Conservation (phyloP, 495 filamentous ascomycete species). For the Staphylotrichum tortipilum region DNA sequence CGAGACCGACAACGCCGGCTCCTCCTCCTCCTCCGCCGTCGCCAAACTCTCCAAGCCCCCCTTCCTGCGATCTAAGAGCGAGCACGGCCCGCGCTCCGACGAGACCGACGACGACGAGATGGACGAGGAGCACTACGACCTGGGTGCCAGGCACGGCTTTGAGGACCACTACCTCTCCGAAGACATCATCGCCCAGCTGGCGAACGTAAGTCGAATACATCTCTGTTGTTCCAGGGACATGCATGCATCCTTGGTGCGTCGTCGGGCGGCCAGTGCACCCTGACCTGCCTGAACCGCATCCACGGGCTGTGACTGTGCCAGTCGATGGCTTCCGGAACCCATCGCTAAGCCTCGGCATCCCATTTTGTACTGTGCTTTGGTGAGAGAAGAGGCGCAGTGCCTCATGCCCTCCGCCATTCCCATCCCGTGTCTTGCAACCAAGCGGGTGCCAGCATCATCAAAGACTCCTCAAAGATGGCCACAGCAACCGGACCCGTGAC, state of each 20-base stretch:
- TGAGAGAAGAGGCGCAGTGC: no score
- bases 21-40: no score
- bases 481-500: not conserved
- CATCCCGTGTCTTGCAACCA: not conserved
- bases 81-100: slow-evolving; percentile 49
- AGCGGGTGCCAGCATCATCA: not conserved
- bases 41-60: slow-evolving; percentile 43
- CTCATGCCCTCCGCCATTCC: no score
- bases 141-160: slow-evolving; percentile 56
- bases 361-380: not conserved
- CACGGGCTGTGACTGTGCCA: no score
- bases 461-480: not conserved
- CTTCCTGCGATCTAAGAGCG: slow-evolving; percentile 63
- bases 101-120: slow-evolving; percentile 29
- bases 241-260: not conserved
- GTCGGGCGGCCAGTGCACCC: not conserved
- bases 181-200: slow-evolving; percentile 50
- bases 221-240: slow-evolving; percentile 7
- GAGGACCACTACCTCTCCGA: slow-evolving; percentile 62
- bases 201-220: slow-evolving; percentile 44
- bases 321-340: no score
- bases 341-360: no score
- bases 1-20: no score
- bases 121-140: slow-evolving; percentile 37
- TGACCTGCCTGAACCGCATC: not conserved